Conservation (phyloP, 305 asterid species). For the Nicotiana rustica region DNA sequence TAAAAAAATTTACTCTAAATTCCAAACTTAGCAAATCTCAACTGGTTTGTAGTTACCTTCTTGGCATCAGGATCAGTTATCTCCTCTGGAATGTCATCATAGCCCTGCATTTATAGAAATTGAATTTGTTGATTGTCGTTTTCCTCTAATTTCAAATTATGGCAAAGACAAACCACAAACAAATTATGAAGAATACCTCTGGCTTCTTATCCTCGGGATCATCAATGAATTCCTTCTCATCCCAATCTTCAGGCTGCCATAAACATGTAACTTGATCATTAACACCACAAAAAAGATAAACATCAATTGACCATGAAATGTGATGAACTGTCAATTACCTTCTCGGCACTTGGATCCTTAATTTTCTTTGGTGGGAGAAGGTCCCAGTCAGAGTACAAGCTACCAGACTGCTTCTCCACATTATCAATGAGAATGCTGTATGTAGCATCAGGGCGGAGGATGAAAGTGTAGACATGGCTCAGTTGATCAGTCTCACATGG, state of each 20-base stretch:
- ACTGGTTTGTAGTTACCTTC: conserved; percentile 65
- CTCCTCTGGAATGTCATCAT: conserved; percentile 95
- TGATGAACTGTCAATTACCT: conserved; percentile 53
- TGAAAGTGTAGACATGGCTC: conserved; percentile 85
- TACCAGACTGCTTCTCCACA: conserved; percentile 89
- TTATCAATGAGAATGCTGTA: conserved; percentile 93
- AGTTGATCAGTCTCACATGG: conserved; percentile 98
- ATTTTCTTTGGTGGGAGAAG: conserved; percentile 84
- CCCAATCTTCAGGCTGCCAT: conserved; percentile 98
- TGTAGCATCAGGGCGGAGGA: conserved; percentile 94
- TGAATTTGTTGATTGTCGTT: background rate
- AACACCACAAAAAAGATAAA: conserved; percentile 3
- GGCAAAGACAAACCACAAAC: background rate
- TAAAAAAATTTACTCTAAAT: background rate
- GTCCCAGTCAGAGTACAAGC: conserved; percentile 95
- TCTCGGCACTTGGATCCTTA: conserved; percentile 96
- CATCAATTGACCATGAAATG: conserved; percentile 1
- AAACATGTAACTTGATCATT: conserved; percentile 12
- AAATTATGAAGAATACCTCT: conserved; percentile 54
- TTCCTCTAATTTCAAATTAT: background rate
- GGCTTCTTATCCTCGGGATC: conserved; percentile 99
- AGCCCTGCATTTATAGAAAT: conserved; percentile 59
- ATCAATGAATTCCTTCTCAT: conserved; percentile 86
- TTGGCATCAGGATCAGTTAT: conserved; percentile 88
- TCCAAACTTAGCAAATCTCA: conserved; percentile 21